Conservation (phyloP, 1,139 yeast genomes). For the Magnusiomyces clavatus region DNA sequence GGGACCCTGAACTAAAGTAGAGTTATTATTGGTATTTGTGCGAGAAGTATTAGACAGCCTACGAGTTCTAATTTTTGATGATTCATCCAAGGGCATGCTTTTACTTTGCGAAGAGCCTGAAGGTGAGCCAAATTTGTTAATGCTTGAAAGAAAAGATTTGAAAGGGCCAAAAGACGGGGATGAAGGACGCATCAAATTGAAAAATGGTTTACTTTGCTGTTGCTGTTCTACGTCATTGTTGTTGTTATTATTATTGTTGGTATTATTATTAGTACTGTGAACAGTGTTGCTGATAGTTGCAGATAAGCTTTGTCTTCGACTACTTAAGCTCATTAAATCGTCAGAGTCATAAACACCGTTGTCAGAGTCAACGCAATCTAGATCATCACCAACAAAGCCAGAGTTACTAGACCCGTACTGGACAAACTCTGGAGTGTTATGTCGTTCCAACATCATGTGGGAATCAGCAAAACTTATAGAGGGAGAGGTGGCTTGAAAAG, state of each 20-base stretch:
- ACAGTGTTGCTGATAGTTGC: not conserved
- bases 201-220: not conserved
- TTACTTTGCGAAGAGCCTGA: too few relatives aligned
- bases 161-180: not conserved
- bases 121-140: not conserved
- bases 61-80: too few relatives aligned
- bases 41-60: too few relatives aligned
- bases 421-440: not conserved
- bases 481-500: constrained; percentile 16
- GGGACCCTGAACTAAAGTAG: not conserved
- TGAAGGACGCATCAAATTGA: not conserved
- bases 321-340: constrained; percentile 22
- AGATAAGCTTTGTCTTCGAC: constrained; percentile 18
- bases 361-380: constrained; percentile 5
- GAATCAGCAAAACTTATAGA: too few relatives aligned
- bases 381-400: not conserved
- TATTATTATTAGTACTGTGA: too few relatives aligned
- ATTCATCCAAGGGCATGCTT: too few relatives aligned
- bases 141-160: not conserved
- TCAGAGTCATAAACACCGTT: constrained; percentile 24
- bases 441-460: too few relatives aligned
- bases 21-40: not conserved
- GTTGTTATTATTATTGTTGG: not conserved
- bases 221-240: not conserved
- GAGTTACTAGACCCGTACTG: not conserved